Conservation (phyloP, 768 basidiomycete species). For the Amanita phalloides region DNA sequence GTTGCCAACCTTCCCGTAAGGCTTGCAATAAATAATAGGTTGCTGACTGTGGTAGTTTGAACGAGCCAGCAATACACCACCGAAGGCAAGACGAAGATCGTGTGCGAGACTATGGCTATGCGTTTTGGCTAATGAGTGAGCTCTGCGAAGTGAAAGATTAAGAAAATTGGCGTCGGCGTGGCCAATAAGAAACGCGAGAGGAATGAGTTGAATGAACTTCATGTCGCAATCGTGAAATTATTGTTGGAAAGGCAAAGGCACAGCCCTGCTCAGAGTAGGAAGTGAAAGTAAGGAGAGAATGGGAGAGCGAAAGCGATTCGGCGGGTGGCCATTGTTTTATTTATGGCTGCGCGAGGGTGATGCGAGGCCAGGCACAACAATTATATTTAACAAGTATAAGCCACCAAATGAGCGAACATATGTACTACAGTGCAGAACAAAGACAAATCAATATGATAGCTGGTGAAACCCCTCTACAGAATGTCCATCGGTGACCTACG, state of each 20-base stretch:
- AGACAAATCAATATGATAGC: conserved; percentile 1
- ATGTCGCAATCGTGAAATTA: conserved; percentile 11
- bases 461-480: not conserved
- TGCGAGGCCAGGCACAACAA: not conserved
- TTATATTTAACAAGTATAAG: not conserved
- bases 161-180: conserved; percentile 21
- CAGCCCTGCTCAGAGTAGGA: not conserved
- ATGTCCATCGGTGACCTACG: not conserved
- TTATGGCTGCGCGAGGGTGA: not conserved
- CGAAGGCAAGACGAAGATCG: conserved; percentile 60
- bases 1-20: conserved; percentile 18
- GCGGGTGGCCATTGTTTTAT: not conserved
- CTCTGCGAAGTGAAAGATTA: conserved; percentile 31
- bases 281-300: conserved; percentile 8
- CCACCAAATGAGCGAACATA: conserved; percentile 3
- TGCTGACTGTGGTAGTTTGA: conserved; percentile 16
- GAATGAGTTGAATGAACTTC: conserved; percentile 19
- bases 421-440: not conserved
- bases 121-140: conserved; percentile 43
- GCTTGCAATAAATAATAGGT: conserved; percentile 36
- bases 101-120: conserved; percentile 53
- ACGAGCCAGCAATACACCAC: conserved; percentile 37
- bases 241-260: conserved; percentile 3
- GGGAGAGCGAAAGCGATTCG: conserved; percentile 1
- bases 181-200: conserved; percentile 25